A percentile compares a stretch with the other conserved stretches of the same genome.
These are phyloP conservation scores for Chrysosporium queenslandicum DNA, from an alignment of 2,329 filamentous ascomycete species.

Conservation along the genomic window DNA sequence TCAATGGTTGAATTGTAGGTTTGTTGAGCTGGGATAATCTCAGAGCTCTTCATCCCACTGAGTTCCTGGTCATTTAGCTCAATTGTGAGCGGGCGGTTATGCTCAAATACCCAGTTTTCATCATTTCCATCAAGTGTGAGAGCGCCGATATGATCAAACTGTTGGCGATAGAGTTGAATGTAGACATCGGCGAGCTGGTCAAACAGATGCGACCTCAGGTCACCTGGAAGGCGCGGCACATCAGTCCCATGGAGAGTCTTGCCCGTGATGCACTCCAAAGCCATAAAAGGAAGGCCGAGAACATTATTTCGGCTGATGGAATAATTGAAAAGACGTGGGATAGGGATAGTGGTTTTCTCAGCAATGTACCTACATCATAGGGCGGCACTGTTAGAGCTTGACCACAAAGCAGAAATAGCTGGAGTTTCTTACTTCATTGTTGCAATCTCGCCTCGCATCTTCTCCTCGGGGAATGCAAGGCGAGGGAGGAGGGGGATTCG, in stretches of 20 bases:
- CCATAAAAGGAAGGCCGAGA: constrained; percentile 13
- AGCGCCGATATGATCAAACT: constrained; percentile 9
- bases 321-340: constrained; percentile 14
- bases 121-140: constrained; percentile 9
- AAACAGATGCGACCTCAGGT: neutral
- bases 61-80: constrained; percentile 12
- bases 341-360: constrained; percentile 18
- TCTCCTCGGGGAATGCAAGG: neutral
- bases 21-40: constrained; percentile 1
- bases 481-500: neutral
- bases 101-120: constrained; percentile 10
- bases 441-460: neutral
- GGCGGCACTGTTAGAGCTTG: neutral
- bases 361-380: constrained; percentile 13
- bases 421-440: neutral
- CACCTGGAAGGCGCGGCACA: neutral
- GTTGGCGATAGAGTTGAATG: constrained; percentile 11
- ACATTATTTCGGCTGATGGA: constrained; percentile 10
- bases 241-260: constrained; percentile 1
- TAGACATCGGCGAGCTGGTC: constrained; percentile 11
- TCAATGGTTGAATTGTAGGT: constrained; percentile 13
- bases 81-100: constrained; percentile 8
- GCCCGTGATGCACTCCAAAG: constrained; percentile 11
- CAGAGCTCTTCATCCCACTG: neutral
- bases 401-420: neutral